phyloP scores from a whole-genome alignment of 176 grass and related monocot genomes.

The Cenchrus purpureus region DNA sequence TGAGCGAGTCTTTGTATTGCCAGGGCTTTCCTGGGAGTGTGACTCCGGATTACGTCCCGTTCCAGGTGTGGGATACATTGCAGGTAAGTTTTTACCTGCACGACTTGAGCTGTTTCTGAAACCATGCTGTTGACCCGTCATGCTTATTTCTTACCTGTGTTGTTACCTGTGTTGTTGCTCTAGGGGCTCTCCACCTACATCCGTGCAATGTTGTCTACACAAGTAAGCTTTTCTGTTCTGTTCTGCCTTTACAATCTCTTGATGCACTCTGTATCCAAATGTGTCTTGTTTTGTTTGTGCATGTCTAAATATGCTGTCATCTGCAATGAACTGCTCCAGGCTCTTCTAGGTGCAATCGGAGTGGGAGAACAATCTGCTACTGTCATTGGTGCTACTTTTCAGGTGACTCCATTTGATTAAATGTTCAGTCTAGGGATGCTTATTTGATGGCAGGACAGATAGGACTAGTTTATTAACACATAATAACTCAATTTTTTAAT shows the following conservation, averaged over 20 bases:
- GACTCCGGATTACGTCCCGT: conserved; percentile 87
- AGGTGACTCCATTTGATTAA: conserved; percentile 46
- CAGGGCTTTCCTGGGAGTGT: conserved; percentile 92
- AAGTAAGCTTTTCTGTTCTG: conserved; percentile 58
- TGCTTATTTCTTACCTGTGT: too few relatives aligned
- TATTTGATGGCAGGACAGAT: background rate
- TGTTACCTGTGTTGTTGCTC: background rate
- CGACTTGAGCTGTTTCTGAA: background rate
- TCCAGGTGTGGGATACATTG: conserved; percentile 93
- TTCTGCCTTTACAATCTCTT: background rate
- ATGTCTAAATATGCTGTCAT: conserved; percentile 44
- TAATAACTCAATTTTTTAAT: background rate
- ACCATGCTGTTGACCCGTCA: background rate
- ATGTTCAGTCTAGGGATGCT: background rate
- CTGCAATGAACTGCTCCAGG: conserved; percentile 51
- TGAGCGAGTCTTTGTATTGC: conserved; percentile 2
- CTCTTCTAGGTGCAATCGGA: conserved; percentile 90
- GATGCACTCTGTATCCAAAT: background rate
- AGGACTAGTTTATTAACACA: background rate
- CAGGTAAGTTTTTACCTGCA: conserved; percentile 46
- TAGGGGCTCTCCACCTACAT: conserved; percentile 93
- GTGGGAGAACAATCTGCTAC: conserved; percentile 91
- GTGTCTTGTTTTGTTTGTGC: background rate
- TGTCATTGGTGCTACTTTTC: conserved; percentile 97
- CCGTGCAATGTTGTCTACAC: conserved; percentile 91